These are phyloP conservation scores for Mycena kentingensis DNA, from an alignment of 768 basidiomycete species.

Conservation along the genomic window DNA sequence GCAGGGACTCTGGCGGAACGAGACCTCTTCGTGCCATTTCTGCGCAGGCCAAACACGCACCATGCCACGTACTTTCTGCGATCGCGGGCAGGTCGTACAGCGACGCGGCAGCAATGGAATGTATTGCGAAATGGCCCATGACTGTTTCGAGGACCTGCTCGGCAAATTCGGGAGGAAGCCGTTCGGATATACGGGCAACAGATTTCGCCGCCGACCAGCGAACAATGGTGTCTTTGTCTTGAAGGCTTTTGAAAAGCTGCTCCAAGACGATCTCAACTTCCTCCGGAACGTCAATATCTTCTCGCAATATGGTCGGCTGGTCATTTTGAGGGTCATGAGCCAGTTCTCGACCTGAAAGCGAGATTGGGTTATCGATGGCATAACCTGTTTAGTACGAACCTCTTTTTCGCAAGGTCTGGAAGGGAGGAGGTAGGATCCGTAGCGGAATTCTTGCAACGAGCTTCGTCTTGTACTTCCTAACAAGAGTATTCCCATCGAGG, in stretches of 20 bases:
- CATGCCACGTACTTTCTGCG: conserved; percentile 93
- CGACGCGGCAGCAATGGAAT: conserved; percentile 62
- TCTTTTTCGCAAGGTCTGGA: conserved; percentile 37
- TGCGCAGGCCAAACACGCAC: conserved; percentile 87
- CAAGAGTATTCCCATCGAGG: conserved; percentile 58
- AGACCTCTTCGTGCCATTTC: conserved; percentile 88
- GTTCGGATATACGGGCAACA: conserved; percentile 79
- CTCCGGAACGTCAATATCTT: conserved; percentile 70
- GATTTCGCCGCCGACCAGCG: conserved; percentile 96
- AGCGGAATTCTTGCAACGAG: conserved; percentile 65
- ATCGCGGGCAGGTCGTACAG: conserved; percentile 72
- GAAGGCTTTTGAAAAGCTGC: conserved; percentile 68
- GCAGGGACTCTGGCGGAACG: conserved; percentile 56
- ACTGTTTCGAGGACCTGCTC: conserved; percentile 83
- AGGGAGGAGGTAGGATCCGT: conserved; percentile 57
- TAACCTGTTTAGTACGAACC: too few species aligned
- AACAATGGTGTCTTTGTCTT: conserved; percentile 91
- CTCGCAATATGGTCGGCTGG: conserved; percentile 27
- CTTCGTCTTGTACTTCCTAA: conserved; percentile 72
- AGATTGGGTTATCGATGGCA: too few species aligned
- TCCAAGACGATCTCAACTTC: conserved; percentile 76
- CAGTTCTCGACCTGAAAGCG: conserved; percentile 34
- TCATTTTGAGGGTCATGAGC: conserved; percentile 25
- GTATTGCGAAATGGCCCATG: conserved; percentile 74
- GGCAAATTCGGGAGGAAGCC: conserved; percentile 74